phyloP scores from a whole-genome alignment of 2,329 filamentous ascomycete genomes.

The Fusarium abutilonis region DNA sequence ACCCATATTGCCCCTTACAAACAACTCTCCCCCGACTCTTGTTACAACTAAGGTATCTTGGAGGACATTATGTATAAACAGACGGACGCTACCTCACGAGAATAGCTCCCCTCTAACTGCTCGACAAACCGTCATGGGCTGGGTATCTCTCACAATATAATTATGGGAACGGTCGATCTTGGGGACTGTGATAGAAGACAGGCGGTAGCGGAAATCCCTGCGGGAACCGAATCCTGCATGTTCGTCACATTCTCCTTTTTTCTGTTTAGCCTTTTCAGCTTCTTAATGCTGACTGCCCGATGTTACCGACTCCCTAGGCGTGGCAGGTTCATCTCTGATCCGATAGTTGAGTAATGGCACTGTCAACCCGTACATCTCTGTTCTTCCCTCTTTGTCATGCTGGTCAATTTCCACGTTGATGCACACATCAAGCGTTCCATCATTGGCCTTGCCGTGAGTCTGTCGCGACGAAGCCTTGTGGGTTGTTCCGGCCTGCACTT shows the following conservation, averaged over 20 bases:
- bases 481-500: constrained; percentile 78
- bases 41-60: constrained; percentile 1
- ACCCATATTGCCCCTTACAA: not conserved
- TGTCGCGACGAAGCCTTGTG: constrained; percentile 75
- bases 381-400: constrained; percentile 80
- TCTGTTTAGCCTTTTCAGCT: constrained; percentile 5
- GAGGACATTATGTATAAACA: constrained; percentile 32
- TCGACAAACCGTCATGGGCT: not conserved
- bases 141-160: not conserved
- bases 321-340: constrained; percentile 40
- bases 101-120: constrained; percentile 17
- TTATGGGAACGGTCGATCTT: too few species aligned
- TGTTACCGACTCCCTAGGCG: constrained; percentile 40
- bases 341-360: constrained; percentile 74
- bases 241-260: not conserved
- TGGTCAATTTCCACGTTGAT: constrained; percentile 90
- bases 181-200: too few species aligned
- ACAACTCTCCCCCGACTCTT: not conserved
- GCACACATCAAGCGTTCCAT: constrained; percentile 78
- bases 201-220: too few species aligned
- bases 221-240: too few species aligned
- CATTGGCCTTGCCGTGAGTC: constrained; percentile 64
- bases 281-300: constrained; percentile 32
- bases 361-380: constrained; percentile 83
- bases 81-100: constrained; percentile 18